phyloP scores from a whole-genome alignment of 2,329 filamentous ascomycete species.

The Pseudogymnoascus sp. region DNA sequence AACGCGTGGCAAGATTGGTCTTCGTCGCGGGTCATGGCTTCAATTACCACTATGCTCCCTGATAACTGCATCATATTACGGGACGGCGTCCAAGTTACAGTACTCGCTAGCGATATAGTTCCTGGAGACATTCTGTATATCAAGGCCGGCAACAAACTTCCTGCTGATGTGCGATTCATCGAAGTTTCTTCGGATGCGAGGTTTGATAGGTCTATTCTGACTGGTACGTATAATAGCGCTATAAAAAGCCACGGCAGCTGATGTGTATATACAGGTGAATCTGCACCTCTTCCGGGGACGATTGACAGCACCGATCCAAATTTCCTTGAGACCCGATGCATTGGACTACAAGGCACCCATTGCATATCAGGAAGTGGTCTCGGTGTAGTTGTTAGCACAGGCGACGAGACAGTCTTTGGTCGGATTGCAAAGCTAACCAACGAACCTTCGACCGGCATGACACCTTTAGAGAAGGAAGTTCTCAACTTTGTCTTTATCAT shows the following conservation, averaged over 20 bases:
- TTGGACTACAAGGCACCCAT: constrained; percentile 72
- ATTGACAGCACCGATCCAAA: constrained; percentile 62
- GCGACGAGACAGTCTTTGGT: constrained; percentile 66
- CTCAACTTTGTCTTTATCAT: constrained; percentile 65
- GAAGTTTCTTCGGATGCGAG: constrained; percentile 60
- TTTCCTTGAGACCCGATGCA: constrained; percentile 68
- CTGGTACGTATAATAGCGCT: constrained; percentile 35
- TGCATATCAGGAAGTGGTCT: constrained; percentile 60
- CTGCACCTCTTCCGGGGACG: constrained; percentile 52
- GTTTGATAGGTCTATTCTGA: constrained; percentile 66
- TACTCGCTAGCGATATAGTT: constrained; percentile 53
- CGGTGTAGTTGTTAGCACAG: constrained; percentile 63
- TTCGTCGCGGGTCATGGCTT: constrained; percentile 67
- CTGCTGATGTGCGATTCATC: constrained; percentile 63
- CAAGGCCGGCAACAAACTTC: constrained; percentile 64
- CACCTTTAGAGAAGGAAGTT: constrained; percentile 64
- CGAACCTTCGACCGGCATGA: constrained; percentile 57
- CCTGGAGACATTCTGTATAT: constrained; percentile 62
- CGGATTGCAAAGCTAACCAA: constrained; percentile 65
- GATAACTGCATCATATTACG: constrained; percentile 60
- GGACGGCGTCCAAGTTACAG: constrained; percentile 42
- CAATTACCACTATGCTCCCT: constrained; percentile 72
- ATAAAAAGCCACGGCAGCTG: not conserved
- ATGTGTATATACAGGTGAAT: constrained; percentile 42
- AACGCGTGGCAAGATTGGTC: constrained; percentile 69